A percentile compares a stretch with the other conserved stretches of the same genome.
Conservation (phyloP, 495 filamentous ascomycete genomes). For the Cenococcum geophilum region DNA sequence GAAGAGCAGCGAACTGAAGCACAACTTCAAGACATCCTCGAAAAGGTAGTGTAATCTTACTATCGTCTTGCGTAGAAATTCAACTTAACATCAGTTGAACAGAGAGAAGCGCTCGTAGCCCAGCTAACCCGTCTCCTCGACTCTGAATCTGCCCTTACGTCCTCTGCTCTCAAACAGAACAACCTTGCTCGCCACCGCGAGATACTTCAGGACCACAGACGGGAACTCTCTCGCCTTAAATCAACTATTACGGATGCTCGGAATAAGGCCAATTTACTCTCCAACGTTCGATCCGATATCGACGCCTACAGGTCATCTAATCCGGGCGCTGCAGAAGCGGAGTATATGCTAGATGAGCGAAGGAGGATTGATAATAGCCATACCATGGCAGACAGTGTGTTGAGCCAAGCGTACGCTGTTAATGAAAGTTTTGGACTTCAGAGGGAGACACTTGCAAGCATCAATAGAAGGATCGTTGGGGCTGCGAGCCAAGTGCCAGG, state of each 20-base stretch:
- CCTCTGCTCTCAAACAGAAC: conserved; percentile 89
- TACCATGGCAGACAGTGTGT: conserved; percentile 77
- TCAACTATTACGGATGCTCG: conserved; percentile 63
- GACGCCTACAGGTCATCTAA: conserved; percentile 76
- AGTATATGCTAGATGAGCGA: conserved; percentile 95
- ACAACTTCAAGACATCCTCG: conserved; percentile 77
- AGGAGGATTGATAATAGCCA: conserved; percentile 77
- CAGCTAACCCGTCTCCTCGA: conserved; percentile 87
- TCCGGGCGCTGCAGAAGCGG: conserved; percentile 74
- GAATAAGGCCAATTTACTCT: conserved; percentile 84
- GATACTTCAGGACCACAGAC: conserved; percentile 78
- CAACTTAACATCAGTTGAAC: conserved; percentile 13
- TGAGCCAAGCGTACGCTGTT: conserved; percentile 95
- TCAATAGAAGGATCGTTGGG: conserved; percentile 80
- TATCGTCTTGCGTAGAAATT: conserved; percentile 4
- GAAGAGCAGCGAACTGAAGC: conserved; percentile 75
- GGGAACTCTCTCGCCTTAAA: conserved; percentile 69
- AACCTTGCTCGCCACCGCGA: conserved; percentile 89
- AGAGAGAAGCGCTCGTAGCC: conserved; percentile 77
- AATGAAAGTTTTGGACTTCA: conserved; percentile 87
- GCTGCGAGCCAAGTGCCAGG: conserved; percentile 88
- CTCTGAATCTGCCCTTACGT: conserved; percentile 81
- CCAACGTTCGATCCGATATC: conserved; percentile 86
- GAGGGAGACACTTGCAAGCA: conserved; percentile 74
- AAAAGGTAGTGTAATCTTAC: conserved; percentile 36